Evolutionary conservation across 768 basidiomycete species (phyloP).

Genomic region (Suillus subalutaceus): DNA sequence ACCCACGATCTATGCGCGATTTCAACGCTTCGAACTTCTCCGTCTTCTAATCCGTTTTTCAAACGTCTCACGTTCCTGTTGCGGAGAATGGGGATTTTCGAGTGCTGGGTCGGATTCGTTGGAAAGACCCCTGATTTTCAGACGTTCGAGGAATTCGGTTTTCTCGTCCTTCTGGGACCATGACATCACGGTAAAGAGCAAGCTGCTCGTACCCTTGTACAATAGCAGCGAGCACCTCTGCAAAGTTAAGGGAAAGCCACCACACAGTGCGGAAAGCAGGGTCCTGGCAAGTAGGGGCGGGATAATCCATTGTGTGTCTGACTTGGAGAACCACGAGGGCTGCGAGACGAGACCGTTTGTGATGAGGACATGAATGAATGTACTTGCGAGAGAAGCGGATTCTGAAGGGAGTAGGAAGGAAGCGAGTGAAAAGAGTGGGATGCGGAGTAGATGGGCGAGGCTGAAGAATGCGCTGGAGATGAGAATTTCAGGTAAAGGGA

Average conservation of each 20-base stretch:
- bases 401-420: conserved; percentile 31
- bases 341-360: conserved; percentile 58
- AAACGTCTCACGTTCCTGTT: conserved; percentile 11
- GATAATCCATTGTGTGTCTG: conserved; percentile 42
- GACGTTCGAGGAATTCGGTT: conserved; percentile 39
- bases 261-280: conserved; percentile 67
- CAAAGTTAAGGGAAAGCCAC: conserved; percentile 75
- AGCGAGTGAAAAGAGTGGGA: conserved; percentile 38
- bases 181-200: conserved; percentile 66
- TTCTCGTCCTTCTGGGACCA: conserved; percentile 51
- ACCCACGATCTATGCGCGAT: conserved; percentile 60
- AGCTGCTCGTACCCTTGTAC: conserved; percentile 74
- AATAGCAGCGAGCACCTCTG: conserved; percentile 66
- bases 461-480: conserved; percentile 59
- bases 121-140: conserved; percentile 21
- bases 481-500: conserved; percentile 67
- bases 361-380: conserved; percentile 51
- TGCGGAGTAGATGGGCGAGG: conserved; percentile 32
- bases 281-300: conserved; percentile 56
- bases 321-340: conserved; percentile 57
- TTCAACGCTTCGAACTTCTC: conserved; percentile 23
- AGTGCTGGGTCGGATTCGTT: neutral
- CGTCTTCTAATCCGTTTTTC: conserved; percentile 17
- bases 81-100: conserved; percentile 13
- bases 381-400: conserved; percentile 39